Percentiles rank a stretch among this genome's conserved stretches.
Evolutionary conservation across 768 basidiomycete genomes (phyloP).

Genomic region (Hericium erinaceus): DNA sequence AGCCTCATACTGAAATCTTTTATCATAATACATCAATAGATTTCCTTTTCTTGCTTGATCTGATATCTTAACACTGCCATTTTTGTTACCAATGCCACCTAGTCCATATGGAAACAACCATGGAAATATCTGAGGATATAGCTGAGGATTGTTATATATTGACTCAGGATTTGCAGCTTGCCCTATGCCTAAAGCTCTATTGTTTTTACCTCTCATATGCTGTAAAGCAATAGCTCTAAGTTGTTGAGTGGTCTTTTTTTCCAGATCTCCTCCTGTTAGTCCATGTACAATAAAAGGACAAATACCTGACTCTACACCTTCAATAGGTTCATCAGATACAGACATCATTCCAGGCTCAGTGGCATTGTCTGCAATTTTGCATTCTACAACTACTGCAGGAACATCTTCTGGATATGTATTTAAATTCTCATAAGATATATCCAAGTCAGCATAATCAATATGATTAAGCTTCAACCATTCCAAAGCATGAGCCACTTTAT

Average conservation of each 20-base stretch:
- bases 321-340: background rate
- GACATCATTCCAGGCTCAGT: background rate
- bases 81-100: constrained; percentile 6
- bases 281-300: constrained; percentile 9
- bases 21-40: constrained; percentile 15
- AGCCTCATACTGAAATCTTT: constrained; percentile 12
- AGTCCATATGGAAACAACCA: constrained; percentile 14
- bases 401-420: constrained; percentile 3
- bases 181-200: constrained; percentile 1
- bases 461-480: constrained; percentile 17
- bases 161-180: background rate
- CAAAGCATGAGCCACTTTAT: constrained; percentile 11
- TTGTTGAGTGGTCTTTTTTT: background rate
- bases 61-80: background rate
- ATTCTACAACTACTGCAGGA: background rate
- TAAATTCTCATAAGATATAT: constrained; percentile 4
- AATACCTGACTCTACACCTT: background rate
- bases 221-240: background rate
- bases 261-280: background rate
- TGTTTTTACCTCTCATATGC: constrained; percentile 1
- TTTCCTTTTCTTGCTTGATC: background rate
- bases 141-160: constrained; percentile 10
- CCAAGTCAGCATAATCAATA: constrained; percentile 8
- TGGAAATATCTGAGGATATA: constrained; percentile 12
- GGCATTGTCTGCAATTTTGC: background rate